These are phyloP conservation scores for Stephania cephalantha DNA, from an alignment of 164 flowering plant species.

Conservation along the genomic window DNA sequence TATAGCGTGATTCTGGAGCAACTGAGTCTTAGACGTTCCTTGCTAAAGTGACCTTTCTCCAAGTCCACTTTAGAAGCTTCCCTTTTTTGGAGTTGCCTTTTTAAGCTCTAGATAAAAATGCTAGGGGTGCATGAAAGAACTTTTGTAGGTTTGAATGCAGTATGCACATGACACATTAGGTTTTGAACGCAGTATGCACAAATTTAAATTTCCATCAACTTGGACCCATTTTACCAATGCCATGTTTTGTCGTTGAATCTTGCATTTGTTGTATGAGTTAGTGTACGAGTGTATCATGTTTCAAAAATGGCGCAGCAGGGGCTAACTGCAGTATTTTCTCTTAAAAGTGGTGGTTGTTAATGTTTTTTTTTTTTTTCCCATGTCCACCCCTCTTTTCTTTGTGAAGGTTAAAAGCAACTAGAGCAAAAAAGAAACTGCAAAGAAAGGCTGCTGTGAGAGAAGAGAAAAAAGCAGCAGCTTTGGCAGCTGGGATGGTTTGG, in stretches of 20 bases:
- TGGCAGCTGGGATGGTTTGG: constrained; percentile 76
- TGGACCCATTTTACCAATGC: too few relatives aligned
- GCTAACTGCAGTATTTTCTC: too few relatives aligned
- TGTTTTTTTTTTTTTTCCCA: too few relatives aligned
- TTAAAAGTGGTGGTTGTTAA: too few relatives aligned
- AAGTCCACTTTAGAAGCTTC: neutral
- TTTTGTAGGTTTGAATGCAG: neutral
- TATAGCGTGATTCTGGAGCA: neutral
- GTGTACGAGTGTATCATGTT: too few relatives aligned
- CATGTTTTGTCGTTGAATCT: too few relatives aligned
- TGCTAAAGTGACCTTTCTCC: neutral
- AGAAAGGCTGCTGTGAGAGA: constrained; percentile 45
- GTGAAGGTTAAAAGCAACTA: constrained; percentile 51
- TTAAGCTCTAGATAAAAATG: neutral
- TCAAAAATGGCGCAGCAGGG: too few relatives aligned
- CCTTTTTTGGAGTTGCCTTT: neutral
- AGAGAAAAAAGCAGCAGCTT: constrained; percentile 56
- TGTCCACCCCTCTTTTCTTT: neutral
- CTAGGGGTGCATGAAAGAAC: neutral
- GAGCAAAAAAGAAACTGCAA: constrained; percentile 62
- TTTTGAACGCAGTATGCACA: neutral
- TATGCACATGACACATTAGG: neutral
- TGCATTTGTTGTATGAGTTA: too few relatives aligned
- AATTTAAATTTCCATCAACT: too few relatives aligned
- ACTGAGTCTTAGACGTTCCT: neutral